Base-by-base conservation (phyloP, 2,329 filamentous ascomycete species). In the Tympanopsis confertula region DNA sequence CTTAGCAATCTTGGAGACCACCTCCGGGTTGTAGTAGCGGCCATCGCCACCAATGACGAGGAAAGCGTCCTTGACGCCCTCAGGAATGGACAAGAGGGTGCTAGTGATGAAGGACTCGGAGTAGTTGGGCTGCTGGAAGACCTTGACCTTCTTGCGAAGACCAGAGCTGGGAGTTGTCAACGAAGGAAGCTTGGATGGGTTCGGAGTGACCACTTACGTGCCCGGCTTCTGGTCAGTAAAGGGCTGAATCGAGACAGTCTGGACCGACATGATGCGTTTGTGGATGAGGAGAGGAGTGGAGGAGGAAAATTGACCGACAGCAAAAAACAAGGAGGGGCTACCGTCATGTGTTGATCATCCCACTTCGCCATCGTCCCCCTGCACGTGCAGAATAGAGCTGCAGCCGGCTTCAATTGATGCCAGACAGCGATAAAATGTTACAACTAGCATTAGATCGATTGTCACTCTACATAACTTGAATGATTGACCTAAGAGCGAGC, bases 221-320 rank as follows among this genome's bases (percentile, higher is more conserved):
- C 89, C 89, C 47, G 89, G 87, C 74, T 98, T 98, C 75, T 98
- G 91, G 74, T 96, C 91, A 46, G 82, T 73, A 64, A 91, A 95
- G 42, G 88, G 77, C 61, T 78, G 78, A 61, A 94, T 78, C 50
- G 82, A 74, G 54, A 95, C 84, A 39, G 82, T 86, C 63, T 85
- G 74, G 62, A 79, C 19, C 65, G 57, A 74, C 86, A 94, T 91
- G 54, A 46, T 71, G 56, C 45, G 12, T 20, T 36, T 30, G 19
- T 20, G 20, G 35, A 15, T 38, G 45, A 49, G 24, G 48, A 32
- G 17, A 39, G 45, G 18, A 44, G 46, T 19, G 41, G 37, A 12
- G 47, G 36, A 5, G 39, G 45, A 15, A 36, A 26, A 38, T 42
- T 44, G 19, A 37, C 28, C 28, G 36, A 39, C 37, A 36, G 35